phyloP scores from a whole-genome alignment of 1,284 basidiomycete genomes.

The Pseudozyma tsukubaensis region DNA sequence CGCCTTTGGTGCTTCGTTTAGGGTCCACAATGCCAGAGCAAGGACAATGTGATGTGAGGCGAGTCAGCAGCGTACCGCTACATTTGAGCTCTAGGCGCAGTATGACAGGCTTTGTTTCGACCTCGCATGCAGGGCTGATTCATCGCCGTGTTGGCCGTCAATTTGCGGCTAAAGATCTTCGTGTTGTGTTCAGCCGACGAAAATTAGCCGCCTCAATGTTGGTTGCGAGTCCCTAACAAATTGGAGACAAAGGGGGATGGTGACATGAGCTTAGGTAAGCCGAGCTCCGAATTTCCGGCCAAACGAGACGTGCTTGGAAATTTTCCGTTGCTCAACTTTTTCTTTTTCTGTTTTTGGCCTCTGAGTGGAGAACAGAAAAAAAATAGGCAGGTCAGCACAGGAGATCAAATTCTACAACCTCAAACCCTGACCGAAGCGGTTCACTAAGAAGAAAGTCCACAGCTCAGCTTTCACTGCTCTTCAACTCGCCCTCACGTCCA shows the following conservation, averaged over 20 bases:
- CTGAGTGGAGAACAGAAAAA: conserved; percentile 14
- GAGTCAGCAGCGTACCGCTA: conserved; percentile 13
- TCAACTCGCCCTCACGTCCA: not conserved
- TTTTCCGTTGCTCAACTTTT: not conserved
- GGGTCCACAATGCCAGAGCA: not conserved
- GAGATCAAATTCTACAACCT: not conserved
- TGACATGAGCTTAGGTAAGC: conserved; percentile 12
- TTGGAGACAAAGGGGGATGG: not conserved
- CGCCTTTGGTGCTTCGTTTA: not conserved
- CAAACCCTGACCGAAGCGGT: not conserved
- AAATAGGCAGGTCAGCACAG: not conserved
- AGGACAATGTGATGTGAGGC: not conserved
- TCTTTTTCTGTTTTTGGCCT: conserved; percentile 7
- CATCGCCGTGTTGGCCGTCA: conserved; percentile 17
- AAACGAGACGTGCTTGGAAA: too few relatives aligned
- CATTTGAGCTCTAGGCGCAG: conserved; percentile 4
- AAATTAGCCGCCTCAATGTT: not conserved
- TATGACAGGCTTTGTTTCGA: conserved; percentile 13
- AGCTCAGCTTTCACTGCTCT: not conserved
- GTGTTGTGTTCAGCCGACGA: conserved; percentile 10
- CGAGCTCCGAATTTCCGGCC: too few relatives aligned
- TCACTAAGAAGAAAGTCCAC: not conserved
- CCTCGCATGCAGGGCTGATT: conserved; percentile 34
- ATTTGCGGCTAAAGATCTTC: not conserved
- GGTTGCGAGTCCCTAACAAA: not conserved